Evolutionary conservation across 352 stramenopile genomes (phyloP).

Genomic region (Globisporangium middletonii): DNA sequence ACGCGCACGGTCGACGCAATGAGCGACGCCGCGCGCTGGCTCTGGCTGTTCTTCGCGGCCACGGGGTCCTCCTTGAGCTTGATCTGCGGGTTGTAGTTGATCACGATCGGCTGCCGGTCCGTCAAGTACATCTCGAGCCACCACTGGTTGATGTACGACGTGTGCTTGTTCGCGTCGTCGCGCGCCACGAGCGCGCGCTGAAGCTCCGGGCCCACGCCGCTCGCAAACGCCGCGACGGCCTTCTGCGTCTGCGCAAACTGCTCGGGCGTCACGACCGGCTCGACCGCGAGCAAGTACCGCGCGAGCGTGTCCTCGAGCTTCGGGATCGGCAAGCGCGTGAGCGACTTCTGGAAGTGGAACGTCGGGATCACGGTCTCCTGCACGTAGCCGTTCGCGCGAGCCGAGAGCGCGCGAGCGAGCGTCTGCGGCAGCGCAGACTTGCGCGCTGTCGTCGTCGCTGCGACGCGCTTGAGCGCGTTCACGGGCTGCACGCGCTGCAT

Average conservation of each 20-base stretch:
- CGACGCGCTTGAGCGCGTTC: background rate
- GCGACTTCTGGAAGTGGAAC: conserved; percentile 85
- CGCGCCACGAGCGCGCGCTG: conserved; percentile 69
- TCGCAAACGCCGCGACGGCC: conserved; percentile 54
- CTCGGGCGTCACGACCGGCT: conserved; percentile 55
- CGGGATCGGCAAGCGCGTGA: conserved; percentile 80
- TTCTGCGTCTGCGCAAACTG: conserved; percentile 51
- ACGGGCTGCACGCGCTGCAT: conserved; percentile 22
- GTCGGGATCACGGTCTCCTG: conserved; percentile 86
- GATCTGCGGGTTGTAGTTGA: conserved; percentile 92
- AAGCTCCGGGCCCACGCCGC: conserved; percentile 50
- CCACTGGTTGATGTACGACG: conserved; percentile 91
- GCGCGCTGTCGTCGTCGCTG: background rate
- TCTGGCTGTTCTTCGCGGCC: conserved; percentile 80
- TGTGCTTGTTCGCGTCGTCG: conserved; percentile 79
- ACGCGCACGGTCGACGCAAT: conserved; percentile 83
- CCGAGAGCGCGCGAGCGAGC: conserved; percentile 14
- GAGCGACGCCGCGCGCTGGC: conserved; percentile 77
- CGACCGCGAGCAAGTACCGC: conserved; percentile 70
- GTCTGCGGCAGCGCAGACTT: conserved; percentile 3
- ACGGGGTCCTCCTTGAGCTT: conserved; percentile 83
- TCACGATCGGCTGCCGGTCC: conserved; percentile 77
- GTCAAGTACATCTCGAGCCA: conserved; percentile 91
- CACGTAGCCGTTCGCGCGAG: conserved; percentile 40
- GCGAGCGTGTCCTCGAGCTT: conserved; percentile 81